phyloP scores from a whole-genome alignment of 257 asterid species.

The Gentiana dahurica region DNA sequence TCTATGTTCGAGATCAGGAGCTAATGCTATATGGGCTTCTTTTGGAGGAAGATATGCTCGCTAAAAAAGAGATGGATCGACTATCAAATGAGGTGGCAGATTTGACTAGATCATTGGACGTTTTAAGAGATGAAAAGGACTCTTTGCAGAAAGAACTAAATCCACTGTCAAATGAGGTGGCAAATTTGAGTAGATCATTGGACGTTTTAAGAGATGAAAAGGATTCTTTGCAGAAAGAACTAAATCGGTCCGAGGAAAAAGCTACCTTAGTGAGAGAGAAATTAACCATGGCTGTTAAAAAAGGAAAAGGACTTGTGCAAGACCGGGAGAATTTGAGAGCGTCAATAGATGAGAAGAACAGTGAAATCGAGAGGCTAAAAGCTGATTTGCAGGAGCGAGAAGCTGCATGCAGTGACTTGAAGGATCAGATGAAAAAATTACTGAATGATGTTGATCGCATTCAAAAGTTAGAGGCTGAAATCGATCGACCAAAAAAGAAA shows the following conservation, averaged over 20 bases:
- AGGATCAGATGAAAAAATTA: conserved; percentile 45
- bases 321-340: conserved; percentile 79
- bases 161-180: conserved; percentile 44
- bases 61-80: conserved; percentile 28
- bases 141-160: conserved; percentile 47
- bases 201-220: conserved; percentile 44
- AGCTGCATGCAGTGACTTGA: conserved; percentile 37
- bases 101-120: conserved; percentile 35
- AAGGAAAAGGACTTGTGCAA: conserved; percentile 92
- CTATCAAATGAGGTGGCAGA: conserved; percentile 41
- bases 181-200: conserved; percentile 35
- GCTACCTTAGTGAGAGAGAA: conserved; percentile 65
- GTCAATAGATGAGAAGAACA: conserved; percentile 47
- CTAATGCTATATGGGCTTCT: conserved; percentile 40
- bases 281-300: conserved; percentile 87
- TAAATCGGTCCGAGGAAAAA: conserved; percentile 73
- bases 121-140: conserved; percentile 46
- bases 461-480: conserved; percentile 47
- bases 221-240: conserved; percentile 41
- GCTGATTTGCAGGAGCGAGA: conserved; percentile 43
- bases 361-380: conserved; percentile 61
- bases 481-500: conserved; percentile 39
- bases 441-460: conserved; percentile 46
- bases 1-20: conserved; percentile 58
- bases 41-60: conserved; percentile 49